Evolutionary conservation across 2,329 filamentous ascomycete genomes (phyloP).

Genomic region (Ophiostoma sp.): DNA sequence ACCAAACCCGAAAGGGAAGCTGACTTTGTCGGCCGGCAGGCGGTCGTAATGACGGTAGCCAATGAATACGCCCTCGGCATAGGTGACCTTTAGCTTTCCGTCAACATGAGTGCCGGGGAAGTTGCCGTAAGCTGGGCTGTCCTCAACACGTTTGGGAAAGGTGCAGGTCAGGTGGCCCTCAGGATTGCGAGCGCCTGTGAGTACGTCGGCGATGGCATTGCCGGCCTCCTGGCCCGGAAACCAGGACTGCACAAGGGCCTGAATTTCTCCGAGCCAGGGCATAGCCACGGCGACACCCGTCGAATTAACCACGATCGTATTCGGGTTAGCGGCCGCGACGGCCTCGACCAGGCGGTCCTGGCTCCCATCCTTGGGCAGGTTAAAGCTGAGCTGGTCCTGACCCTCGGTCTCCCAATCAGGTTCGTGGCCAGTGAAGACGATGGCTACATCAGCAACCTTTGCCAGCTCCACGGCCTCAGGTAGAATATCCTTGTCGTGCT

Average conservation of each 20-base stretch:
- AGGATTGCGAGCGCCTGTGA: background rate
- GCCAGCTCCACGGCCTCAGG: conserved; percentile 14
- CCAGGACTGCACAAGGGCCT: conserved; percentile 17
- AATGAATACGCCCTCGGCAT: conserved; percentile 74
- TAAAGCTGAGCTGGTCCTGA: conserved; percentile 10
- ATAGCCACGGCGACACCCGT: conserved; percentile 16
- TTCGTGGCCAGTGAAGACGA: conserved; percentile 14
- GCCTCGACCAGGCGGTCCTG: conserved; percentile 9
- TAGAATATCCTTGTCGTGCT: conserved; percentile 11
- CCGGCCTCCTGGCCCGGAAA: conserved; percentile 16
- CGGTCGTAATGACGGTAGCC: conserved; percentile 80
- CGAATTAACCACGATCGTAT: conserved; percentile 14
- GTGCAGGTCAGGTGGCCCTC: conserved; percentile 5
- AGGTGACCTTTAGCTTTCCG: conserved; percentile 62
- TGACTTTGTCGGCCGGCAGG: conserved; percentile 39
- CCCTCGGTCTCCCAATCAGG: conserved; percentile 16
- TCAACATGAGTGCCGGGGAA: conserved; percentile 49
- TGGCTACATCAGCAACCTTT: conserved; percentile 6
- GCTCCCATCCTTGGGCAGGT: conserved; percentile 14
- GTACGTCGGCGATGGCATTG: conserved; percentile 14
- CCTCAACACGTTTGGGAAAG: conserved; percentile 61
- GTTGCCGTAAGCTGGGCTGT: conserved; percentile 72
- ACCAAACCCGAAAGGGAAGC: conserved; percentile 75
- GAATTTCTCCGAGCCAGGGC: conserved; percentile 10
- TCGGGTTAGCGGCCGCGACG: conserved; percentile 11